phyloP scores from a whole-genome alignment of 495 filamentous ascomycete genomes.

The Aspergillus incahuasiensis region DNA sequence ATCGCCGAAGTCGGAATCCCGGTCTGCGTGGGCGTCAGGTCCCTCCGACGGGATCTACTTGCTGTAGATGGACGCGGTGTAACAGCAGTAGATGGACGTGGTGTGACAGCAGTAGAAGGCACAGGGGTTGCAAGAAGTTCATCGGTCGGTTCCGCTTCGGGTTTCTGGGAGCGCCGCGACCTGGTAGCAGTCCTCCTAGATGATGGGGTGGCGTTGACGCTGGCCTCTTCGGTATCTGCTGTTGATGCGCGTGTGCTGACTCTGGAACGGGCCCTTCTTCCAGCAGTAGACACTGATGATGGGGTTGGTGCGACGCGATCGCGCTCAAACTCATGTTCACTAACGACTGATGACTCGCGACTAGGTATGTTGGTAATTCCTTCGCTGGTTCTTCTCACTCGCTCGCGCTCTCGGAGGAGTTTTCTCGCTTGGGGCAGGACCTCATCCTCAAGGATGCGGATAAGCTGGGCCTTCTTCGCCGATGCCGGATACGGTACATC shows the following conservation, averaged over 20 bases:
- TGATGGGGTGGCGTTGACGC: constrained; percentile 28
- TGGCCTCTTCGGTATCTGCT: constrained; percentile 31
- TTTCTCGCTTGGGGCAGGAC: constrained; percentile 72
- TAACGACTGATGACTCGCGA: constrained; percentile 46
- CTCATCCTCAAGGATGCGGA: constrained; percentile 76
- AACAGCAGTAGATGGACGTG: constrained; percentile 24
- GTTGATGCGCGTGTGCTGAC: constrained; percentile 37
- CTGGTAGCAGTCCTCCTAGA: constrained; percentile 31
- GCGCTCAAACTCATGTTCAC: constrained; percentile 37
- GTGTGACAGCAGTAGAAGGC: constrained; percentile 24
- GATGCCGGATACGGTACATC: constrained; percentile 77
- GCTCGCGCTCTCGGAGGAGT: constrained; percentile 66
- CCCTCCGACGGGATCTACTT: constrained; percentile 52
- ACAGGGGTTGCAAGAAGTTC: constrained; percentile 34
- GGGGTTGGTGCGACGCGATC: constrained; percentile 36
- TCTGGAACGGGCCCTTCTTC: constrained; percentile 33
- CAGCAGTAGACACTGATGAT: constrained; percentile 40
- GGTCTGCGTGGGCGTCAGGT: constrained; percentile 43
- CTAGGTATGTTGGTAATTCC: constrained; percentile 79
- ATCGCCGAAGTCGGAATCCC: constrained; percentile 31
- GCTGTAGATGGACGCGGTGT: constrained; percentile 41
- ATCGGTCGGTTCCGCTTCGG: constrained; percentile 47
- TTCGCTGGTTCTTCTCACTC: constrained; percentile 71
- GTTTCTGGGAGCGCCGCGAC: constrained; percentile 47
- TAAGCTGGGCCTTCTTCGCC: constrained; percentile 81